Conservation (phyloP, 768 basidiomycete species). For the Naganishia onofrii region DNA sequence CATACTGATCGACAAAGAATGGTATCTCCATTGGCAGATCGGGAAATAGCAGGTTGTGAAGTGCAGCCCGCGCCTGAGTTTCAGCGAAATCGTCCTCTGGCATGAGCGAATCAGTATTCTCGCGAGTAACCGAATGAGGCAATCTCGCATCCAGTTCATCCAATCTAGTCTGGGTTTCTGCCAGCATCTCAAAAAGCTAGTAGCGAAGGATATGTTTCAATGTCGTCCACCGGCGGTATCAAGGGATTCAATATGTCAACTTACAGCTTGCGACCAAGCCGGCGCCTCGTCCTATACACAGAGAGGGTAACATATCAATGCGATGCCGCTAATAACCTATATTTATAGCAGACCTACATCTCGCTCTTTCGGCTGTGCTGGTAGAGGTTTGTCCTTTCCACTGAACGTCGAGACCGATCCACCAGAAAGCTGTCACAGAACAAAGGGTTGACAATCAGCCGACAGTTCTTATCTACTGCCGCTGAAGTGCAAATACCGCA, state of each 20-base stretch:
- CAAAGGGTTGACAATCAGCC: neutral
- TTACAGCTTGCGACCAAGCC: conserved; percentile 28
- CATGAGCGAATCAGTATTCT: conserved; percentile 28
- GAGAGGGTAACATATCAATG: neutral
- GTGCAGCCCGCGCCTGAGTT: conserved; percentile 23
- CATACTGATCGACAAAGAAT: conserved; percentile 25
- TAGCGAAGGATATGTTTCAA: neutral
- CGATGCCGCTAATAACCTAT: neutral
- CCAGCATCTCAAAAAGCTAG: conserved; percentile 34
- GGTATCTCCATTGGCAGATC: conserved; percentile 32
- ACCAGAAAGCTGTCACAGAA: neutral
- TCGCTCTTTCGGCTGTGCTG: neutral
- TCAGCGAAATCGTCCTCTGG: conserved; percentile 26
- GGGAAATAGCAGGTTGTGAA: conserved; percentile 33
- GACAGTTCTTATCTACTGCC: neutral
- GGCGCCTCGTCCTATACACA: conserved; percentile 8
- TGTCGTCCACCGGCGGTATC: neutral
- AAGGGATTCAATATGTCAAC: neutral
- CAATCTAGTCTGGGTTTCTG: conserved; percentile 26
- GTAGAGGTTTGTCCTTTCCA: conserved; percentile 12
- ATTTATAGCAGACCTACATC: neutral
- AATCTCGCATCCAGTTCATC: conserved; percentile 27
- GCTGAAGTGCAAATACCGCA: conserved; percentile 24
- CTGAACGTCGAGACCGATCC: neutral
- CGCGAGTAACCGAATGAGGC: neutral